Evolutionary conservation across 2,329 filamentous ascomycete species (phyloP), one percentile per base, ranked within the genome.

Genomic region (Cercospora nicotianae): DNA sequence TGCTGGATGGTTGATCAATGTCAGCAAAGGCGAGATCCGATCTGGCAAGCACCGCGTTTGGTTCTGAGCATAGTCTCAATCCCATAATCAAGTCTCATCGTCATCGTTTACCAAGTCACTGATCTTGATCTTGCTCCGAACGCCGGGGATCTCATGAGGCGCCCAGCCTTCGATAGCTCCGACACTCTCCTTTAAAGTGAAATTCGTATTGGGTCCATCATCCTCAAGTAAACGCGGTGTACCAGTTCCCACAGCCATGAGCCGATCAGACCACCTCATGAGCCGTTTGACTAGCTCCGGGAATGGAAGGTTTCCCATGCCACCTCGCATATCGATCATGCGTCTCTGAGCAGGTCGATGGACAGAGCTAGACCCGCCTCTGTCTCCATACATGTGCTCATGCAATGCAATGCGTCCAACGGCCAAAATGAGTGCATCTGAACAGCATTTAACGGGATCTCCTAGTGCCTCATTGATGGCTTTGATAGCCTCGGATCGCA

Each of bases 381-480:
- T 69, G 69, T 78, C 74, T n/a, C 77, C 76, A 59, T 78, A 78
- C 73, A 78, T 73, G 42, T 72, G 72, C 62, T 78, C 77, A 62
- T 78, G 75, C 8, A 77, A 67, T 13, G 76, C 77, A n/a, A 78
- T 77, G 20, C 77, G 75, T 3, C 76, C 76, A 2, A 77, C 75
- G 1, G 75, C 76, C 3, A 77, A 67, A 20, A 75, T 75, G 16
- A 75, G 65, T 6, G 69, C 72, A 33, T 75, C 74, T 1, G 72
- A 74, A 57, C 66, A 69, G 30, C 66, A 69, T 10, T 72, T 69
- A 5, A 64, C 65, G 1, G 70, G 66, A 16, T 75, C 73, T 23
- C 28, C 33, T 13, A 75, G 68, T 13, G 74, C 74, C 23, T 75
- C 73, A 45, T 75, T 75, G 64, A 75, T 75, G n/a, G 69, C 69